Evolutionary conservation across 2,329 filamentous ascomycete genomes (phyloP).

Genomic region (Elsinoe batatas): DNA sequence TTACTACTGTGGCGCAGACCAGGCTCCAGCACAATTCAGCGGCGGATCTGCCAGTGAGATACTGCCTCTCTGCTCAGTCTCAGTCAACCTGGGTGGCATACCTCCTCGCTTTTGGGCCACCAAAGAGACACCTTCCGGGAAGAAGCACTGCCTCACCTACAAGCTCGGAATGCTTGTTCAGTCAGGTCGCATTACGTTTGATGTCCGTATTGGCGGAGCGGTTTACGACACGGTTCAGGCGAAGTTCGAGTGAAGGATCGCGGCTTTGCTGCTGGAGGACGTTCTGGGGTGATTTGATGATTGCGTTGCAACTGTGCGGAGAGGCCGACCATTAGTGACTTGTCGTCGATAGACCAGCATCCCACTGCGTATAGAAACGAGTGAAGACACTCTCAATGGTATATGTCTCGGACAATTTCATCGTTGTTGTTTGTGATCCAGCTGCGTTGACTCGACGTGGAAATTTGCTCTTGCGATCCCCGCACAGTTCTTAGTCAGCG

Average conservation of each 20-base stretch:
- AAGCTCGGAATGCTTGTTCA: neutral
- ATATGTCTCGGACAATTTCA: neutral
- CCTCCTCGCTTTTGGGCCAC: neutral
- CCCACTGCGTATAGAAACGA: too few relatives aligned
- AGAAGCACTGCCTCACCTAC: neutral
- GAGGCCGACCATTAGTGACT: neutral
- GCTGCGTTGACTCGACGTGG: too few relatives aligned
- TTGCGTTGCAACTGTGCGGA: neutral
- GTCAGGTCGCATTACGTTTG: neutral
- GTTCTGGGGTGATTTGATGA: neutral
- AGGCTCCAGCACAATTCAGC: neutral
- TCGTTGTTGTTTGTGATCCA: too few relatives aligned
- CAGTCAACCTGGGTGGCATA: neutral
- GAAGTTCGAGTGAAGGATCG: neutral
- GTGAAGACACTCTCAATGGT: neutral
- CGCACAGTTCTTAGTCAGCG: too few relatives aligned
- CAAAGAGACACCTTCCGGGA: neutral
- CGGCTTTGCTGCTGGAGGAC: neutral
- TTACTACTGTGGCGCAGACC: neutral
- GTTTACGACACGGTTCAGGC: neutral
- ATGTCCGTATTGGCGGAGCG: neutral
- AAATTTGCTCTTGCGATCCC: too few relatives aligned
- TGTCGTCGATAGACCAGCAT: too few relatives aligned
- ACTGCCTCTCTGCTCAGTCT: neutral
- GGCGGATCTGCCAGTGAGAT: neutral